phyloP scores from a whole-genome alignment of 140 eudicot genomes.

The Cichorium intybus region DNA sequence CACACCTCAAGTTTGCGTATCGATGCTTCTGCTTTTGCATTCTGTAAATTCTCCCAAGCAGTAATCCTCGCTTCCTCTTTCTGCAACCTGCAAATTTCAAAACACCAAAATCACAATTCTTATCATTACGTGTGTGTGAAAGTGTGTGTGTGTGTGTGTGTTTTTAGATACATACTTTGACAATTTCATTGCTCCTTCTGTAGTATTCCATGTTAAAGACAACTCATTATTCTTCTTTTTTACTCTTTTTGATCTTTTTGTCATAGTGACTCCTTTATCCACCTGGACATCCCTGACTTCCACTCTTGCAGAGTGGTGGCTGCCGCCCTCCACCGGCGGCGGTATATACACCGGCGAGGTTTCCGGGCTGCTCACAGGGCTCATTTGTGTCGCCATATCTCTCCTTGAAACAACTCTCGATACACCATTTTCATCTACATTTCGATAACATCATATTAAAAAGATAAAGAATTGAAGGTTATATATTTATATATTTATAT shows the following conservation, averaged over 20 bases:
- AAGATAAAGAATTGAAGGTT: background rate
- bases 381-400: constrained; percentile 96
- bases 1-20: constrained; percentile 85
- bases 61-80: constrained; percentile 78
- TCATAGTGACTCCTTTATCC: constrained; percentile 57
- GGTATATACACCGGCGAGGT: constrained; percentile 41
- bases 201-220: constrained; percentile 45
- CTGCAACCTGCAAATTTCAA: constrained; percentile 52
- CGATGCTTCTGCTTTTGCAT: constrained; percentile 95
- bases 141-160: constrained; percentile 9
- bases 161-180: constrained; percentile 51
- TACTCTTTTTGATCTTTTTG: constrained; percentile 36
- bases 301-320: constrained; percentile 35
- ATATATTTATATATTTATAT: no score
- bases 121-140: background rate
- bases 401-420: constrained; percentile 51
- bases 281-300: constrained; percentile 88
- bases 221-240: constrained; percentile 25
- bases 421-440: constrained; percentile 32
- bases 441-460: background rate
- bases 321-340: constrained; percentile 21
- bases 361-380: constrained; percentile 57
- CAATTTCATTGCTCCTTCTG: constrained; percentile 50
- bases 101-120: constrained; percentile 2
- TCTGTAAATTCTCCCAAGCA: constrained; percentile 98